Evolutionary conservation across 352 stramenopile genomes (phyloP).

Genomic region (Globisporangium lucens): DNA sequence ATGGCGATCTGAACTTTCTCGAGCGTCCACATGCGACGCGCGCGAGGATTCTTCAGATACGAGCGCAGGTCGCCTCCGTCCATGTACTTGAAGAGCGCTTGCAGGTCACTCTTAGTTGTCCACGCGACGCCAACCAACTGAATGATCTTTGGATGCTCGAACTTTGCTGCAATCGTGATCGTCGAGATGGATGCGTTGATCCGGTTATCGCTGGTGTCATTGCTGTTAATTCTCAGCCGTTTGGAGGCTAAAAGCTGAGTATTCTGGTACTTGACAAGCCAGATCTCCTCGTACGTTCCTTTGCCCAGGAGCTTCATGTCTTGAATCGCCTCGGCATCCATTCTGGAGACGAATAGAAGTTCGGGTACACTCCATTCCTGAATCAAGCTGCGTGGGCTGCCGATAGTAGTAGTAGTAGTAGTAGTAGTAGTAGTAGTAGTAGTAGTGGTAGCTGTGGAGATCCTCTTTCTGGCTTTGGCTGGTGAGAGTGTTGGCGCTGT

Average conservation of each 20-base stretch:
- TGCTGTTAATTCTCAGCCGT: neutral
- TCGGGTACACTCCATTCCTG: neutral
- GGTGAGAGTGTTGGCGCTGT: no score
- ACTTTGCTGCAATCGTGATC: neutral
- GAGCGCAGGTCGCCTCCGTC: neutral
- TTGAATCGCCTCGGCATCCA: neutral
- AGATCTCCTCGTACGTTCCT: neutral
- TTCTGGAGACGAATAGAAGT: neutral
- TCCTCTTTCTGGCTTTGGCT: no score
- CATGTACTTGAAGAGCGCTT: neutral
- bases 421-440: no score
- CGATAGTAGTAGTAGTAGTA: no score
- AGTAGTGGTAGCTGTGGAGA: no score
- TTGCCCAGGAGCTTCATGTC: neutral
- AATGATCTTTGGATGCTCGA: neutral
- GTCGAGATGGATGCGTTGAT: neutral
- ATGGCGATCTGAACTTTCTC: neutral
- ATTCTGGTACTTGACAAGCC: conserved; percentile 10
- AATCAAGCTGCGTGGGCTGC: no score
- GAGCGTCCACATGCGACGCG: neutral
- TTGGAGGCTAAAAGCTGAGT: conserved; percentile 4
- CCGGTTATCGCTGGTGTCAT: neutral
- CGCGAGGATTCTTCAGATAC: neutral
- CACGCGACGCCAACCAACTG: neutral
- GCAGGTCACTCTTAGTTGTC: neutral